phyloP scores from a whole-genome alignment of 1,139 yeast species.

The Arxiozyma telluris region DNA sequence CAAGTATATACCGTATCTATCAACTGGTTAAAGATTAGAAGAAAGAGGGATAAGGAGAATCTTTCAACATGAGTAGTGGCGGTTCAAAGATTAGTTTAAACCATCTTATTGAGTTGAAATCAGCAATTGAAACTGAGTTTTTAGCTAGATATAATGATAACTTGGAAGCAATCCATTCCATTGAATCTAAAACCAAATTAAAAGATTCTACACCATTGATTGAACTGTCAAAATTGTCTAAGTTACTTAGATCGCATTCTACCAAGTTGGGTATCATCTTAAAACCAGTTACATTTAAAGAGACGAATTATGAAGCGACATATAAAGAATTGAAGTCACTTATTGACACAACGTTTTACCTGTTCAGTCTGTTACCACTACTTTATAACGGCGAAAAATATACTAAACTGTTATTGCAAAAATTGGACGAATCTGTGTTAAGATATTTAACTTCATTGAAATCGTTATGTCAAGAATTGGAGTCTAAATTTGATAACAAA shows the following conservation, averaged over 20 bases:
- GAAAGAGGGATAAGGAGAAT: too few species aligned
- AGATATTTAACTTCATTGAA: slow-evolving; percentile 31
- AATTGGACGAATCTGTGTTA: slow-evolving; percentile 31
- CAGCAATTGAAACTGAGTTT: slow-evolving; percentile 16
- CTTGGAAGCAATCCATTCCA: slow-evolving; percentile 13
- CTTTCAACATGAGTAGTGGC: neutral
- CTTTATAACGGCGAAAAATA: slow-evolving; percentile 27
- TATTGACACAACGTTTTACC: slow-evolving; percentile 37
- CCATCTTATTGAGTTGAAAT: slow-evolving; percentile 2
- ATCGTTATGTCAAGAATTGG: slow-evolving; percentile 31
- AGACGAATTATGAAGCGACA: slow-evolving; percentile 38
- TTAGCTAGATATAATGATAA: slow-evolving; percentile 15
- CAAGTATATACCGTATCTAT: neutral
- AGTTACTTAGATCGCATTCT: slow-evolving; percentile 63
- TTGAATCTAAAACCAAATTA: slow-evolving; percentile 21
- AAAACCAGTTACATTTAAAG: slow-evolving; percentile 38
- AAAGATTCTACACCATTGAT: slow-evolving; percentile 36
- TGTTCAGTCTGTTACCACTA: slow-evolving; percentile 43
- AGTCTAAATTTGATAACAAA: slow-evolving; percentile 17
- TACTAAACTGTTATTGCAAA: slow-evolving; percentile 38
- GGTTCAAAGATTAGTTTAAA: neutral
- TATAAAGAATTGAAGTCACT: slow-evolving; percentile 44
- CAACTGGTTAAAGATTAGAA: neutral
- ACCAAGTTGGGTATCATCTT: slow-evolving; percentile 73
- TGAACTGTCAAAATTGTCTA: slow-evolving; percentile 51